Base-by-base conservation (phyloP, 2,329 filamentous ascomycete species). In the Colletotrichum tofieldiae region DNA sequence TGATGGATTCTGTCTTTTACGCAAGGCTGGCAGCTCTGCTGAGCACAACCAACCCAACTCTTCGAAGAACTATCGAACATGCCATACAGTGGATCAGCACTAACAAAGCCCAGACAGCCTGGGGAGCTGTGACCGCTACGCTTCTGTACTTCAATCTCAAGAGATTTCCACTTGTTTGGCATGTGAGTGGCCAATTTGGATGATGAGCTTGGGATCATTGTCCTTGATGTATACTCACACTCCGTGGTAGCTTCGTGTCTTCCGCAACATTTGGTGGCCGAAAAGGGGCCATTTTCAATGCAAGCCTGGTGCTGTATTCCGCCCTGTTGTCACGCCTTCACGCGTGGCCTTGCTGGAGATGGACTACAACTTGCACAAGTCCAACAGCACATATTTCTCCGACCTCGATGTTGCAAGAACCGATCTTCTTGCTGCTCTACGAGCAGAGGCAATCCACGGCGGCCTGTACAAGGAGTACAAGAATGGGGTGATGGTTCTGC, bases 281-380 rank as follows among this genome's bases (percentile, higher is more conserved):
- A 63, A 77, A 47, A 67, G 51, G 29, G 56, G 65, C 26, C 63
- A 43, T 75, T 58, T 76, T 67, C 67, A 76, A 68, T 59, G 69
- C 39, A 74, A 75, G 11, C 75, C 77, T 0, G 76, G 75, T 5
- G 76, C 81, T 32, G 78, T 83, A 52, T 84, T 83, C 77, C 80
- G 82, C 75, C 81, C 80, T 75, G 84, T 93, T 51, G 90, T 93
- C 67, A 91, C 92, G 11, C 85, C 86, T 45, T 90, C 92, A 7
- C 89, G 91, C 77, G 89, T 92, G 18, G 89, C 67, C 18, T 18
- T 73, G 14, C n/a, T 73, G 16, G 92, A 94, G 81, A 91, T 86
- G 76, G 92, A 94, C 79, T 93, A 93, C 84, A 94, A 94, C 80
- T 76, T 93, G 66, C 92, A 93, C 83, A 93, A 93, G 77, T 91